These are phyloP conservation scores for Yamadazyma endophytica DNA, from an alignment of 805 yeast genomes.

Conservation along the genomic window DNA sequence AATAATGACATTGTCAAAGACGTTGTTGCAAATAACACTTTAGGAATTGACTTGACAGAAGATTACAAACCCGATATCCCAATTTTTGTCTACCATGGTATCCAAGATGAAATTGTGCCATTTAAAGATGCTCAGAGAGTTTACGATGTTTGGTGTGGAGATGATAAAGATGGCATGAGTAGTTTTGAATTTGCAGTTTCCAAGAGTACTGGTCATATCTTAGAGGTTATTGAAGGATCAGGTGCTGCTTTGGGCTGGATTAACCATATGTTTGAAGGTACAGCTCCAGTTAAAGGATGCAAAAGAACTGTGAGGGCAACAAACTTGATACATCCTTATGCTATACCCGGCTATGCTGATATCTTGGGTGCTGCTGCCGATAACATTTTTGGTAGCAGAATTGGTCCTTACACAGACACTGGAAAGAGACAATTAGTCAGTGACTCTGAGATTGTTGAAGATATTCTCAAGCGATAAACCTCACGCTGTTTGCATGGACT, in stretches of 20 bases:
- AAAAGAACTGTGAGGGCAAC: constrained; percentile 42
- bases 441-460: too few relatives aligned
- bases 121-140: constrained; percentile 15
- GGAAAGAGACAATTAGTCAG: neutral
- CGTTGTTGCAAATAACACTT: constrained; percentile 18
- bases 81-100: constrained; percentile 20
- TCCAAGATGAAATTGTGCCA: constrained; percentile 21
- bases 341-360: neutral
- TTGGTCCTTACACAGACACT: constrained; percentile 5
- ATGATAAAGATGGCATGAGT: constrained; percentile 19
- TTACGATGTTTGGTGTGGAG: constrained; percentile 25
- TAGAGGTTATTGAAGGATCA: constrained; percentile 16
- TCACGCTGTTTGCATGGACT: too few relatives aligned
- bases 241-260: constrained; percentile 21
- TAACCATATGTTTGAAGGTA: constrained; percentile 19
- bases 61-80: constrained; percentile 19
- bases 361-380: constrained; percentile 2
- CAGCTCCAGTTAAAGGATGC: constrained; percentile 46
- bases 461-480: too few relatives aligned
- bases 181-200: constrained; percentile 26
- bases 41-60: constrained; percentile 12
- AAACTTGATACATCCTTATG: constrained; percentile 10
- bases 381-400: constrained; percentile 4
- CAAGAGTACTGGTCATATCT: constrained; percentile 20
- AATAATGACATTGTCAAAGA: constrained; percentile 9